Conservation (phyloP, 2,329 filamentous ascomycete species). For the Stagonosporopsis chrysanthemi region DNA sequence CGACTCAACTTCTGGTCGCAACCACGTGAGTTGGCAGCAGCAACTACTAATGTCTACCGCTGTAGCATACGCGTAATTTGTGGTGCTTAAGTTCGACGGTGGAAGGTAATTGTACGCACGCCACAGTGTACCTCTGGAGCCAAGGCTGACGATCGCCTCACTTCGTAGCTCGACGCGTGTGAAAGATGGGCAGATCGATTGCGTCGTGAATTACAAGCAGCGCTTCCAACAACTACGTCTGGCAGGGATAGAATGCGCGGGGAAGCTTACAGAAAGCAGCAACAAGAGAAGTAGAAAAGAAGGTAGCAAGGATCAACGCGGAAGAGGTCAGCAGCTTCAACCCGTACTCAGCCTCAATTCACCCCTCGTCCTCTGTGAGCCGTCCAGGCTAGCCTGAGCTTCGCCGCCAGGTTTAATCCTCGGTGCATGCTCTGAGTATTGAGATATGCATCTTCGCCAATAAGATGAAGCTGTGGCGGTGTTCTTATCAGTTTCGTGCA, state of each 20-base stretch:
- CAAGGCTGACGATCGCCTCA: conserved; percentile 3
- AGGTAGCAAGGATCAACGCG: conserved; percentile 1
- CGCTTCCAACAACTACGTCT: background rate
- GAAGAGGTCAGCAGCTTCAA: background rate
- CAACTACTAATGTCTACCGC: background rate
- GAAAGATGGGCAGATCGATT: background rate
- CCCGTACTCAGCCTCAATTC: conserved; percentile 13
- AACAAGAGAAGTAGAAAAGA: background rate
- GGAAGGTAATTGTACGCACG: background rate
- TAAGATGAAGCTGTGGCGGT: conserved; percentile 10
- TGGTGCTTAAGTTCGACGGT: background rate
- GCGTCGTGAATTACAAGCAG: background rate
- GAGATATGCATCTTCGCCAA: conserved; percentile 12
- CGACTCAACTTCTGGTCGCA: background rate
- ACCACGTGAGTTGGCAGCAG: background rate
- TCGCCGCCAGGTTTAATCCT: conserved; percentile 12
- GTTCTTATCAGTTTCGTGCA: conserved; percentile 22
- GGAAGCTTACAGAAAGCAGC: background rate
- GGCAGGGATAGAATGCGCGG: background rate
- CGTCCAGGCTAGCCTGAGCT: conserved; percentile 11
- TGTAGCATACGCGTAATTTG: background rate
- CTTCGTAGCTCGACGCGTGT: background rate
- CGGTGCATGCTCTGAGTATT: conserved; percentile 12
- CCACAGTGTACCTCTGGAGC: background rate
- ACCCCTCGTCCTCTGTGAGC: conserved; percentile 17